Evolutionary conservation across 2,329 filamentous ascomycete genomes (phyloP), one percentile per base, ranked within the genome.

Genomic region (Talaromyces sp.): DNA sequence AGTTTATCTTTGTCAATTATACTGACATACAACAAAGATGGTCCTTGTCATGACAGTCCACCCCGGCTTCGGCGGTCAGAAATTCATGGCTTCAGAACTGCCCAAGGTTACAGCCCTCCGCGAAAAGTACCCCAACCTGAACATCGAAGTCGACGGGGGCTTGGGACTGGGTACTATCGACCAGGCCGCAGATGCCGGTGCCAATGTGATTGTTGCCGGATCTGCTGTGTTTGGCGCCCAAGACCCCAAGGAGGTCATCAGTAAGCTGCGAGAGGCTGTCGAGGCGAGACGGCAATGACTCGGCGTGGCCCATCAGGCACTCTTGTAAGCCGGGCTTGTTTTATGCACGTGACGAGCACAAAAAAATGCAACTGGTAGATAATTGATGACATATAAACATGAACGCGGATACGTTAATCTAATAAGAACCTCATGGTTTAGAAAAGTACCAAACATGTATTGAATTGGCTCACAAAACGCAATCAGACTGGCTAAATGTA

Each of bases 21-120:
- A 41, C 35, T 64, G 66, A 53, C 64, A 56, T 59, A 11, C n/a
- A 11, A 21, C 11, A 55, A 35, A 97, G 93, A 99, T 99, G 95
- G 92, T 96, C 41, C 86, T 99, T 19, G 85, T 99, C 63, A 99
- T 99, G 95, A 99, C 95, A 1, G 95, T 99, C 50, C 86, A 99
- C 78, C 95, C 95, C 51, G 95, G 95, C 52, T 99, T 99, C 72
- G 95, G 95, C 64, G 95, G 95, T 7, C 95, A 99, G 74, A 97
- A 96, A 73, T 99, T 99, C 82, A 98, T 98, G 92, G 87, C 91
- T 13, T 91, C 90, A 7, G 91, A 96, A 79, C 85, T 99, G 67
- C 92, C 93, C 72, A 99, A 99, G 80, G 95, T 99, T 26, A 79
- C 89, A 66, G 91, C 88, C 43, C 82, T 99, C 67, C 86, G 95